Base-by-base conservation (phyloP, 2,329 filamentous ascomycete genomes). In the Phoma sp. region DNA sequence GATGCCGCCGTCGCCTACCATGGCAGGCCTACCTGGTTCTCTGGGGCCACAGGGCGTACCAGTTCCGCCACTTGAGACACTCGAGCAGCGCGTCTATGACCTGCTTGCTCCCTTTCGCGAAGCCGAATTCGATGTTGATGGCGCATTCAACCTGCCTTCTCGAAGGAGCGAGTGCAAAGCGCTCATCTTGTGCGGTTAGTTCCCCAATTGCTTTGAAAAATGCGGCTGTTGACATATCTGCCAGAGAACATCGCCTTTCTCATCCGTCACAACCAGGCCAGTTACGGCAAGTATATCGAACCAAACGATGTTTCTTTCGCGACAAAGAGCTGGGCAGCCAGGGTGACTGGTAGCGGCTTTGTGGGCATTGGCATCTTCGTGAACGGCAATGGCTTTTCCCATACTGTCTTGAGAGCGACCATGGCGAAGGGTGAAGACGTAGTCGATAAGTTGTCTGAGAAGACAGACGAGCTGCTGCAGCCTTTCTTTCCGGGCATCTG, bases 231-330 rank as follows among this genome's bases (percentile, higher is more conserved):
- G 19, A 35, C 7, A 6, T 24, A 6, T 12, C 17, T 10, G 9
- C 27, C 7, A 57, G 59, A 52, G 21, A 61, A 61, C 17, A 36
- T 61, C 22, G 56, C 56, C 15, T 59, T 61, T 24, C 40, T 61
- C 21, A 48, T 61, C 46, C 50, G 59, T 29, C 57, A 57, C 46
- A 46, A 53, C 19, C 58, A 58, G 22, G 38, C 43, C 8, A 41
- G 43, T 15, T 57, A 50, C 31, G 55, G 57, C 40, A 62, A 60
- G 36, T 24, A 10, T 19, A 52, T 58, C 31, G 43, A 52, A 1
- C n/a, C 46, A 2, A 27, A 48, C 17, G 57, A 60, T 4, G 10
- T 58, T 9, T 57, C 51, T 2, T n/a, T 60, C 1, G 51, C 39
- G 2, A 36, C 38, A n/a, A 56, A 54, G 24, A 52, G 56, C 43